Evolutionary conservation across 495 filamentous ascomycete genomes (phyloP).

Genomic region (Hyaloscypha finlandica): DNA sequence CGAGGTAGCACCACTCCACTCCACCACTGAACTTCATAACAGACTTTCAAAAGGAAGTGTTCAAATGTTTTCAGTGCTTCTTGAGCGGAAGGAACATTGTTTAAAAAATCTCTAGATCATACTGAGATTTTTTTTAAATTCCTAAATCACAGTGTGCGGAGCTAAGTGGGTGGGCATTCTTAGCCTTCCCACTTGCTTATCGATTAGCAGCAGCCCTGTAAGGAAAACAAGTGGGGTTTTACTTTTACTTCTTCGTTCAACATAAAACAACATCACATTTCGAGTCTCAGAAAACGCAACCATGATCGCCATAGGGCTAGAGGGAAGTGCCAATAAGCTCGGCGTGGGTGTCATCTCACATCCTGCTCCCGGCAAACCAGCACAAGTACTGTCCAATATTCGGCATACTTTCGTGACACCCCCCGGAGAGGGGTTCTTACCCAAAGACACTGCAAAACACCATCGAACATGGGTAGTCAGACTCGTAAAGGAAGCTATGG

Average conservation of each 20-base stretch:
- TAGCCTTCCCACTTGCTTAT: neutral
- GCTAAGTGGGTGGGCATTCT: neutral
- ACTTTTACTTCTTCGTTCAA: neutral
- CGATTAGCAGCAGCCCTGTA: neutral
- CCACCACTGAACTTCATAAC: no score
- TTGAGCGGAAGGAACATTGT: neutral
- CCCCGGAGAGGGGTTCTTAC: constrained; percentile 91
- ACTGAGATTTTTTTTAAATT: neutral
- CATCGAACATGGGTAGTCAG: constrained; percentile 84
- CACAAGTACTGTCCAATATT: constrained; percentile 87
- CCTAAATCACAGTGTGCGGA: neutral
- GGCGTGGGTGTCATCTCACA: constrained; percentile 93
- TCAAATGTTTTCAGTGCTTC: neutral
- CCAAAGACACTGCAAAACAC: constrained; percentile 92
- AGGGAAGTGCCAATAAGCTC: constrained; percentile 97
- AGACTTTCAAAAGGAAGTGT: no score
- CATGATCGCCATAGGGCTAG: constrained; percentile 82
- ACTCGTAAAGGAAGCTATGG: constrained; percentile 74
- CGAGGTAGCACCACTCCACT: neutral
- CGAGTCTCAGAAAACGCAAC: constrained; percentile 5
- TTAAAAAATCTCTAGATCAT: neutral
- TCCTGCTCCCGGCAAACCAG: constrained; percentile 56
- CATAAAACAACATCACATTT: neutral
- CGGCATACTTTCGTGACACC: constrained; percentile 92
- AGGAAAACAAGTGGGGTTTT: neutral